A percentile compares a stretch with the other conserved stretches of the same genome.
Evolutionary conservation across 768 basidiomycete genomes (phyloP).

Genomic region (Russula vinacea): DNA sequence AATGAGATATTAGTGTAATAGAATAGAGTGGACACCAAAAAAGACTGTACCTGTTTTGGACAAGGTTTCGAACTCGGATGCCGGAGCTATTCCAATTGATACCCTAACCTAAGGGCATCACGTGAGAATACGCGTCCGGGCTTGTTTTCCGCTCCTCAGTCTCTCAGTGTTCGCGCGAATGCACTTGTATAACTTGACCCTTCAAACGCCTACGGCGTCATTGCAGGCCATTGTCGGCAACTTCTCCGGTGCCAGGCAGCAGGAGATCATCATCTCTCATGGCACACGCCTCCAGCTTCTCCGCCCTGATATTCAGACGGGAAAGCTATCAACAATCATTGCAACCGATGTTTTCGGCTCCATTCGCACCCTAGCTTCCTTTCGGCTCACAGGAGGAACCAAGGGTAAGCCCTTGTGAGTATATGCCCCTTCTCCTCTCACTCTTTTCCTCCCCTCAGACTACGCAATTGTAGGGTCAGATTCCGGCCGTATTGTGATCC

Average conservation of each 20-base stretch:
- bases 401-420: slow-evolving; percentile 73
- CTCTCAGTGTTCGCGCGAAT: slow-evolving; percentile 40
- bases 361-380: slow-evolving; percentile 83
- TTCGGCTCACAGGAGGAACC: slow-evolving; percentile 93
- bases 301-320: slow-evolving; percentile 84
- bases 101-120: no score
- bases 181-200: slow-evolving; percentile 97
- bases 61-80: no score
- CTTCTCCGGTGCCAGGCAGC: slow-evolving; percentile 88
- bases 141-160: no score
- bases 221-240: slow-evolving; percentile 88
- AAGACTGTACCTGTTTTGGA: no score
- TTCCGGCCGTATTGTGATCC: slow-evolving; percentile 93
- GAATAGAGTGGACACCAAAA: neutral
- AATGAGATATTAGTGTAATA: neutral
- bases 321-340: slow-evolving; percentile 79
- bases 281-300: slow-evolving; percentile 91
- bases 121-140: slow-evolving; percentile 1
- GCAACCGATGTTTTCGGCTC: slow-evolving; percentile 89
- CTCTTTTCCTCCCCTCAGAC: slow-evolving; percentile 62
- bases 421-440: slow-evolving; percentile 55
- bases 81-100: no score
- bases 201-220: slow-evolving; percentile 81
- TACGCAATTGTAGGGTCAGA: slow-evolving; percentile 97
- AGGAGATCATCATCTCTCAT: slow-evolving; percentile 91